Base-by-base conservation (phyloP, 768 basidiomycete species). In the Naganishia randhawae region DNA sequence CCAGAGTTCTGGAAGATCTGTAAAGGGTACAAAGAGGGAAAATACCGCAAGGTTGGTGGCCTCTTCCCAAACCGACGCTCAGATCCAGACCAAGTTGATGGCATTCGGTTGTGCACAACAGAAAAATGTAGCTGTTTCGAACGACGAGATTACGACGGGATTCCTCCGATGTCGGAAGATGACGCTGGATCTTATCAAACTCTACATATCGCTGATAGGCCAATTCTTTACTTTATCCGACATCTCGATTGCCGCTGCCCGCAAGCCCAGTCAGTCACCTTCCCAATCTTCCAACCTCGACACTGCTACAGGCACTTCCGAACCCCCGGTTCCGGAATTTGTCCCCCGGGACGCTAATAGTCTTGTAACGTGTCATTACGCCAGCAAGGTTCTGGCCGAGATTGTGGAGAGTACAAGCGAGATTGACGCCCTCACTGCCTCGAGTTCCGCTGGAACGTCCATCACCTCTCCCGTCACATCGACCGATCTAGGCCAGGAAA, bases 1-100 rank as follows among this genome's bases (percentile, higher is more conserved):
- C 93, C 95, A 16, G 91, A 85, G 73, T 97, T 97, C 81, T 95
- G 92, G 92, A 89, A 87, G 76, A 90, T 99, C 54, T 88, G 90
- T 1, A 90, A 86, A 78, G 87, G 85, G 27, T 95, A 93, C 75
- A 87, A 94, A 81, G 93, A 96, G 50, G 95, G 96, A 5, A 92
- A 90, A 78, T 93, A 90, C 77, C 89, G 87, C 78, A 92, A 88
- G 85, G 93, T 93, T 64, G 65, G 81, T 35, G 1, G 51, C 29
- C 53, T 25, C 33, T 52, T n/a, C n/a, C n/a, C 17, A 72, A 10
- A 71, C 69, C 14, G 66, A 72, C 71, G 48, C 27, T 6, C 13
- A 32, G 22, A 51, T 29, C 33, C 7, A 2, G 19, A 50, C 35
- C 22, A 8, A 6, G 41, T 31, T 10, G n/a, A n/a, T 31, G 2